Conservation (phyloP, 1,284 basidiomycete species). For the Ustilago esculenta region DNA sequence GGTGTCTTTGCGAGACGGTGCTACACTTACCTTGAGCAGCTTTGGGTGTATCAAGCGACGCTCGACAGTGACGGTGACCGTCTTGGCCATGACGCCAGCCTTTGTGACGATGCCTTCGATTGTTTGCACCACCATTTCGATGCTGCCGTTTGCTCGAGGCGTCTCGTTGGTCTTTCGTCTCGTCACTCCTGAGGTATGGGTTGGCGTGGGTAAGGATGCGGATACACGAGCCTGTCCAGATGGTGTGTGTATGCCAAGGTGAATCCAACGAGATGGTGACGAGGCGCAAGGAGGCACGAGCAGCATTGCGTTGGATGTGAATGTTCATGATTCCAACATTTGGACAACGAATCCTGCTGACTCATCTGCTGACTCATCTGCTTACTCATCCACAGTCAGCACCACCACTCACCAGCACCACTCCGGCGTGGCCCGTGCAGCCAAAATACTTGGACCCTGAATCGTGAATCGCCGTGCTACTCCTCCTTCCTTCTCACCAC, state of each 20-base stretch:
- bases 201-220: no score
- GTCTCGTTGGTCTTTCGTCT: no score
- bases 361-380: neutral
- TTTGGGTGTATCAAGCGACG: conserved; percentile 57
- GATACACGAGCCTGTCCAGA: no score
- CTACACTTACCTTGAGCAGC: conserved; percentile 53
- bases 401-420: no score
- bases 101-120: conserved; percentile 59
- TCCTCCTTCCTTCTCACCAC: no score
- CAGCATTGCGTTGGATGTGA: neutral
- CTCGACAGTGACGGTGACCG: conserved; percentile 61
- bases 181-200: no score
- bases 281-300: neutral
- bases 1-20: no score
- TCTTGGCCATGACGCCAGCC: conserved; percentile 64
- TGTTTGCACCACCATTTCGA: conserved; percentile 36
- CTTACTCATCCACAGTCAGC: conserved; percentile 15
- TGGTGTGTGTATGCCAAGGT: neutral
- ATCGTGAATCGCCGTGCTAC: no score
- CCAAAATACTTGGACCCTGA: conserved; percentile 14
- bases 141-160: neutral
- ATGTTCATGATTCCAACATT: conserved; percentile 9
- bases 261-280: neutral
- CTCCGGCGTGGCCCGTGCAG: conserved; percentile 2
- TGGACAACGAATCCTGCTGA: neutral